These are phyloP conservation scores for Dioscorea dumetorum DNA, from an alignment of 106 monocot species.

Conservation along the genomic window DNA sequence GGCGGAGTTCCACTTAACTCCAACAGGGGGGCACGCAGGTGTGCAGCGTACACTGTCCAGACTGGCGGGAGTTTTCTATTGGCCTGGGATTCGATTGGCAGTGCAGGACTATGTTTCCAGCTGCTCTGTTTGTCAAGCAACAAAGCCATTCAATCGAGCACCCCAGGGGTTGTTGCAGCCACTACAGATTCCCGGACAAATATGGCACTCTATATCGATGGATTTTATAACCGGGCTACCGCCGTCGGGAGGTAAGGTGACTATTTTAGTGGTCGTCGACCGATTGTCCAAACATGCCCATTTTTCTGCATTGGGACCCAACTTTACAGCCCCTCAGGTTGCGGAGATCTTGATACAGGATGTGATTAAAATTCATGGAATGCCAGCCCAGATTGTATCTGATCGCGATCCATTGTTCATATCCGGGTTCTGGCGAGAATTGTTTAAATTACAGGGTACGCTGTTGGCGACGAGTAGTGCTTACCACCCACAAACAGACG, in stretches of 20 bases:
- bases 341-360: not conserved
- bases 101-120: too few species aligned
- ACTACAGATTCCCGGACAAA: not conserved
- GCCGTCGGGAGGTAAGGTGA: not conserved
- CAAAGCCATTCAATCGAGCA: not conserved
- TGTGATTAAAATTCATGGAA: conserved; percentile 4
- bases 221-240: conserved; percentile 7
- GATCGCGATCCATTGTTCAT: conserved; percentile 8
- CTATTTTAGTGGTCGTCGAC: conserved; percentile 6
- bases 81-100: too few species aligned
- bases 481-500: conserved; percentile 9
- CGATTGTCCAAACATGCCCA: conserved; percentile 4
- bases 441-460: conserved; percentile 1
- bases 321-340: not conserved
- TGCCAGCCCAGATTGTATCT: not conserved
- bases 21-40: too few species aligned
- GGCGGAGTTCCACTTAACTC: not conserved
- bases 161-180: not conserved
- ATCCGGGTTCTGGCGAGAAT: conserved; percentile 2
- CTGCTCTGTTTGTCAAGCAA: too few species aligned
- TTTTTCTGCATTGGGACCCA: not conserved
- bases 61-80: too few species aligned
- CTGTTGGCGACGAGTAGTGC: not conserved
- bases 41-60: too few species aligned
- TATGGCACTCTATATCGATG: not conserved